phyloP scores from a whole-genome alignment of 495 filamentous ascomycete genomes.

The Penicillium parvum region DNA sequence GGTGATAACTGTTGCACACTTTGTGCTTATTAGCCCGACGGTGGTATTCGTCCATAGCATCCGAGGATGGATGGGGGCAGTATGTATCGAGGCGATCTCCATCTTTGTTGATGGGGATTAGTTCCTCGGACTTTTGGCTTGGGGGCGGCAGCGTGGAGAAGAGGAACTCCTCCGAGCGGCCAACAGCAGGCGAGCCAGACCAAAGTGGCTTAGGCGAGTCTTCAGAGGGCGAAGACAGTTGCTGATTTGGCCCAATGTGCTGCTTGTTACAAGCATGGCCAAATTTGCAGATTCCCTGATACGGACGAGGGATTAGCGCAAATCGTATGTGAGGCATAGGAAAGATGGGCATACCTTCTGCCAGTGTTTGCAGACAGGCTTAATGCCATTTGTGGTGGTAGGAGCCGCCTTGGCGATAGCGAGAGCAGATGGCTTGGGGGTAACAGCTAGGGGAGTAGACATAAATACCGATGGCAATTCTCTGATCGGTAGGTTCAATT shows the following conservation, averaged over 20 bases:
- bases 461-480: constrained; percentile 45
- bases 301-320: background rate
- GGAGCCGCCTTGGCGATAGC: constrained; percentile 6
- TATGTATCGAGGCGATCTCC: constrained; percentile 42
- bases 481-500: constrained; percentile 34
- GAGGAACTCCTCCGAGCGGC: constrained; percentile 26
- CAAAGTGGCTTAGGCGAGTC: constrained; percentile 18
- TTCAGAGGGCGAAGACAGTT: constrained; percentile 17
- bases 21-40: constrained; percentile 31
- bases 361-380: constrained; percentile 35
- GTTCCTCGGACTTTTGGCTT: constrained; percentile 23
- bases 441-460: constrained; percentile 24
- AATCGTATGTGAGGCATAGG: background rate
- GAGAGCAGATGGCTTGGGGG: constrained; percentile 11
- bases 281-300: constrained; percentile 38
- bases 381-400: constrained; percentile 13
- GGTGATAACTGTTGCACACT: constrained; percentile 43
- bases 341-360: constrained; percentile 28
- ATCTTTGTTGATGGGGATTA: constrained; percentile 42
- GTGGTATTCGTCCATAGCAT: constrained; percentile 31
- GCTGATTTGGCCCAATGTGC: constrained; percentile 30
- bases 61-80: constrained; percentile 19
- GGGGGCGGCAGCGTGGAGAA: constrained; percentile 20
- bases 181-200: constrained; percentile 12
- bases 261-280: constrained; percentile 37